Percentiles rank a stretch among this genome's conserved stretches.
phyloP scores from a whole-genome alignment of 768 basidiomycete genomes.

The Phylloporus sp. region DNA sequence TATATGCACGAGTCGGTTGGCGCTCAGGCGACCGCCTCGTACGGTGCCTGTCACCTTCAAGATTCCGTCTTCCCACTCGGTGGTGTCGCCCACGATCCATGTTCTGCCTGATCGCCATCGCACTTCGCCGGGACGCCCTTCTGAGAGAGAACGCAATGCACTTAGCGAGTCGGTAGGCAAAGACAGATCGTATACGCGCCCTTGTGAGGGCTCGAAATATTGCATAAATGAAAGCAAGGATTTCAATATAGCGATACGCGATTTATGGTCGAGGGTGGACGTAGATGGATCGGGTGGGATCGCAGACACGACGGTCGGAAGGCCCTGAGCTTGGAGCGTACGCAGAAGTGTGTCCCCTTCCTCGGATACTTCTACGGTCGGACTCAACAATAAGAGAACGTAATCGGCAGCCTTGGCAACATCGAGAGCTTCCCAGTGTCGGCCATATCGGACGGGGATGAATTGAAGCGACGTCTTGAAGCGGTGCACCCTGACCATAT shows the following conservation, averaged over 20 bases:
- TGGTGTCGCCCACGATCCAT: slow-evolving; percentile 69
- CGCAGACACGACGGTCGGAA: slow-evolving; percentile 77
- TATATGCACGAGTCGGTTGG: slow-evolving; percentile 82
- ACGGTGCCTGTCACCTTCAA: slow-evolving; percentile 80
- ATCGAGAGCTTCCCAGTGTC: slow-evolving; percentile 75
- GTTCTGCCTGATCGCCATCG: slow-evolving; percentile 79
- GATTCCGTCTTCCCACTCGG: slow-evolving; percentile 56
- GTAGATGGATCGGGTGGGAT: slow-evolving; percentile 50
- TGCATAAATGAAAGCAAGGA: slow-evolving; percentile 91
- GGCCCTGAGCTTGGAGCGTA: slow-evolving; percentile 84
- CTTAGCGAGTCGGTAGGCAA: slow-evolving; percentile 60
- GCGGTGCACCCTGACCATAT: slow-evolving; percentile 60
- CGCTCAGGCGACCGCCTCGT: slow-evolving; percentile 69
- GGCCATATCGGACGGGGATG: slow-evolving; percentile 65
- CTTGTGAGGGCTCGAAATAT: slow-evolving; percentile 87
- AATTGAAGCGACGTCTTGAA: slow-evolving; percentile 93
- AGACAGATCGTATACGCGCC: slow-evolving; percentile 70
- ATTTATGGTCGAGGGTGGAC: slow-evolving; percentile 51
- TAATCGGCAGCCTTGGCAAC: slow-evolving; percentile 88
- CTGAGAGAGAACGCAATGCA: slow-evolving; percentile 72
- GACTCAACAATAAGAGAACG: slow-evolving; percentile 78
- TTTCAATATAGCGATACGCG: slow-evolving; percentile 65
- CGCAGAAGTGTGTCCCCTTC: slow-evolving; percentile 88
- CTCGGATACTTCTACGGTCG: slow-evolving; percentile 71
- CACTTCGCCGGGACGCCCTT: slow-evolving; percentile 75